Conservation (phyloP, 352 stramenopile genomes). For the Globisporangium iwayamae region DNA sequence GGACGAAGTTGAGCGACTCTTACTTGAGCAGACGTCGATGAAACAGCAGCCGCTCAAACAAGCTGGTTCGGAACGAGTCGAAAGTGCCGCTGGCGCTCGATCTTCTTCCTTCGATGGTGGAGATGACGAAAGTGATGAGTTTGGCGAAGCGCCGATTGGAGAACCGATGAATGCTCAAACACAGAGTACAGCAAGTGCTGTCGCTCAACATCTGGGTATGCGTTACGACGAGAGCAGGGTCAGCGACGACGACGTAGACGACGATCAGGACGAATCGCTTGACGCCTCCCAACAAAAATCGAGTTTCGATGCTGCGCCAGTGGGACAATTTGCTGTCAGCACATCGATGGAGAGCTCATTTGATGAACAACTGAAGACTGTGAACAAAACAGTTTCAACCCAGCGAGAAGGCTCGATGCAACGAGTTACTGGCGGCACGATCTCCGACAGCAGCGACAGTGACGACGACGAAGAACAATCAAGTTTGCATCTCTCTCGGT, state of each 20-base stretch:
- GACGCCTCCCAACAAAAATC: not conserved
- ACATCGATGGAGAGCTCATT: not conserved
- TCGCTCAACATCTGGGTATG: not conserved
- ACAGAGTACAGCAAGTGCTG: not conserved
- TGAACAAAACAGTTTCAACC: not conserved
- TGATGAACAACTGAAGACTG: not conserved
- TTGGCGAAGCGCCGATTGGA: slow-evolving; percentile 3
- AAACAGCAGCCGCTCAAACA: not conserved
- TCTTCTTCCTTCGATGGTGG: not conserved
- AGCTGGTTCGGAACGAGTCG: not conserved
- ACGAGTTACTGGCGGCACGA: not conserved
- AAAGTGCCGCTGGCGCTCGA: not conserved
- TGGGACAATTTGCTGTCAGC: not conserved
- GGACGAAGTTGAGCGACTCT: slow-evolving; percentile 29
- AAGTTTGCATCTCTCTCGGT: not conserved
- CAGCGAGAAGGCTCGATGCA: not conserved
- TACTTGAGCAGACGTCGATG: slow-evolving; percentile 11
- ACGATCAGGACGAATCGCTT: not conserved
- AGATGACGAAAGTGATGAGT: slow-evolving; percentile 2
- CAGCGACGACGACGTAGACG: not conserved
- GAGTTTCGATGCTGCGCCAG: not conserved
- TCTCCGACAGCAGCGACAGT: slow-evolving; percentile 9
- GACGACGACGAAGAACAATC: not conserved
- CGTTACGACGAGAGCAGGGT: not conserved
- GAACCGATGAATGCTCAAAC: not conserved